A percentile compares a stretch with the other conserved stretches of the same genome.
phyloP scores from a whole-genome alignment of 2,329 filamentous ascomycete genomes.

The Colletotrichum lindemuthianum region DNA sequence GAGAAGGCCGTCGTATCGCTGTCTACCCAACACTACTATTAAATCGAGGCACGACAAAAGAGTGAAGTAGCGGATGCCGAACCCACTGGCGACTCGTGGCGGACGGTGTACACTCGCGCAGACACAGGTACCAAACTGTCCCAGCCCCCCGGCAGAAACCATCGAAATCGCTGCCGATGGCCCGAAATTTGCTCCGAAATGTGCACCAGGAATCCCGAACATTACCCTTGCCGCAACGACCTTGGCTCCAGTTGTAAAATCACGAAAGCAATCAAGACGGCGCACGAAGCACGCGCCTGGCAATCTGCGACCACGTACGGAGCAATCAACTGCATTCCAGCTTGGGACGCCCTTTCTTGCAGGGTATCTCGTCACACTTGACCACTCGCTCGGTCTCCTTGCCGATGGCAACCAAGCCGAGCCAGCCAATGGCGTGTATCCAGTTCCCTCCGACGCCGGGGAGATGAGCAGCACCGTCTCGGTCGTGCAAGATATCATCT shows the following conservation, averaged over 20 bases:
- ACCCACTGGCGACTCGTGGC: too few species aligned
- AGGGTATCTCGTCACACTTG: conserved; percentile 11
- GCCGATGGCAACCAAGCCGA: conserved; percentile 26
- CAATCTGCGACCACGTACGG: too few species aligned
- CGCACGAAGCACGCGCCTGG: too few species aligned
- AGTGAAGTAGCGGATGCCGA: too few species aligned
- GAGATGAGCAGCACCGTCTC: conserved; percentile 8
- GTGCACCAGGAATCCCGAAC: conserved; percentile 18
- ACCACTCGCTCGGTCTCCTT: conserved; percentile 16
- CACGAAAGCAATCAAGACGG: too few species aligned
- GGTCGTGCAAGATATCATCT: conserved; percentile 35
- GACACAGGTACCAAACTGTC: neutral
- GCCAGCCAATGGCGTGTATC: conserved; percentile 12
- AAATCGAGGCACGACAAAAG: too few species aligned
- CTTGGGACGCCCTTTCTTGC: neutral
- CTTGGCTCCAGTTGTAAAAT: neutral
- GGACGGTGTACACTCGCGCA: neutral
- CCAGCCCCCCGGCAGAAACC: conserved; percentile 14
- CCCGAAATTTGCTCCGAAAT: conserved; percentile 33
- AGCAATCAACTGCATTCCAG: too few species aligned
- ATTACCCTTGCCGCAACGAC: conserved; percentile 14
- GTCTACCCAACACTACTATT: too few species aligned
- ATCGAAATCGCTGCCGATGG: conserved; percentile 29
- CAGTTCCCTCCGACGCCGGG: neutral
- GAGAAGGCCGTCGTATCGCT: too few species aligned